These are phyloP conservation scores for Patellifolia procumbens DNA, from an alignment of 179 eudicot genomes.

Conservation along the genomic window DNA sequence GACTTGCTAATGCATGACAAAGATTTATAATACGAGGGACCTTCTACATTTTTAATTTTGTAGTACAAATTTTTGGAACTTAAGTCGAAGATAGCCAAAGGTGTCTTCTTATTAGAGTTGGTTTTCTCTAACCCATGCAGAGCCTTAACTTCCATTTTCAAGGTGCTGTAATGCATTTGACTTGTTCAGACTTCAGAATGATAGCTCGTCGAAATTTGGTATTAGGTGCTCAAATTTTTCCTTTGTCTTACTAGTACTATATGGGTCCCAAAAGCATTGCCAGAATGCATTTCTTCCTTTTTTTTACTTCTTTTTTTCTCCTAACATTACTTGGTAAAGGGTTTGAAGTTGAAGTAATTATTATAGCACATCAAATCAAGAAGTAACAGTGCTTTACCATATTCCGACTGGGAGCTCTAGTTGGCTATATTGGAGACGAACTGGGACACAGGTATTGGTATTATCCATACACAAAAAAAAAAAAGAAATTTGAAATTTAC, in stretches of 20 bases:
- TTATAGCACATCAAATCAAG: neutral
- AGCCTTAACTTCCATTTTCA: neutral
- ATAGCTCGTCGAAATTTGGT: neutral
- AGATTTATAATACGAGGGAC: neutral
- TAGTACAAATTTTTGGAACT: neutral
- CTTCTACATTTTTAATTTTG: neutral
- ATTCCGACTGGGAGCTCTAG: neutral
- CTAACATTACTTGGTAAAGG: neutral
- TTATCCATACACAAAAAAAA: no score
- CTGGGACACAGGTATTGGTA: neutral
- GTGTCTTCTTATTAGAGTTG: neutral
- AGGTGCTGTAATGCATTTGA: neutral
- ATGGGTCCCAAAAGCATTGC: neutral
- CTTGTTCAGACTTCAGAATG: neutral
- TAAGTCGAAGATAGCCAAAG: neutral
- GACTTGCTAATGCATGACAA: neutral
- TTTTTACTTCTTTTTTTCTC: neutral
- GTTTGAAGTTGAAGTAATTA: neutral
- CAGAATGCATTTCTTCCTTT: neutral
- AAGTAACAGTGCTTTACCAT: neutral
- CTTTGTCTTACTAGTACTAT: neutral
- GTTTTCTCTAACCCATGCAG: neutral
- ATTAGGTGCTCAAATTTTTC: neutral
- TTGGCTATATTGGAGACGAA: neutral
- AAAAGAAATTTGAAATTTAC: neutral